Evolutionary conservation across 805 yeast species (phyloP), one percentile per base, ranked within the genome.

Genomic region (Barnettozyma botsteinii): DNA sequence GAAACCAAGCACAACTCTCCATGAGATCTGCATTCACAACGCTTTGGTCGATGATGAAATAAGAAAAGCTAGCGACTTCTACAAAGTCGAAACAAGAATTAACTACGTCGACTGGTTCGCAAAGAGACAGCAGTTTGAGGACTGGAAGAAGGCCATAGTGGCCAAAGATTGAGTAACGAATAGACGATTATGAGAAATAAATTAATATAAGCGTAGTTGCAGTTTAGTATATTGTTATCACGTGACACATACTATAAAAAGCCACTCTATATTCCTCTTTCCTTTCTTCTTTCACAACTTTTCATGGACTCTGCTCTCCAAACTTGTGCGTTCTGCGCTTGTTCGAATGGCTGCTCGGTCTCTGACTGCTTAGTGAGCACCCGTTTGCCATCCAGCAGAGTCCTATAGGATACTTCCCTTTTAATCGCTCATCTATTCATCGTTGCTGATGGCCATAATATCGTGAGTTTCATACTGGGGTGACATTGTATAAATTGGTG

Each of bases 401-500:
- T 36, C 36, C 43, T 22, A 40, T 6, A 40, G 12, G 22, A 24
- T 36, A 25, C 17, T 5, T 18, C 43, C 43, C 43, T 41, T 37
- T 37, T 41, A 41, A 41, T 41, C 44, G 41, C 44, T 41, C 44
- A 41, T 41, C 44, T 41, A 41, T 41, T 41, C 23, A 12, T 28
- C 26, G 31, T 34, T 35, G 35, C 35, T 26, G 25, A 22, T 31
- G 10, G 21, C 5, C 9, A 30, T 37, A 41, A 33, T 41, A 33
- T n/a, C 31, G 24, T 41, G 44, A 41, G 44, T 37, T 41, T 41
- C 44, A 41, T 41, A 41, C 44, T 41, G 40, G 44, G 44, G 44
- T 15, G 14, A 41, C 37, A 41, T n/a, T n/a, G n/a, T n/a, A n/a
- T n/a, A n/a, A n/a, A n/a, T n/a, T n/a, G n/a, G n/a, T n/a, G n/a